These are phyloP conservation scores for Pseudogymnoascus sp. DNA, from an alignment of 2,329 filamentous ascomycete genomes.

Conservation along the genomic window DNA sequence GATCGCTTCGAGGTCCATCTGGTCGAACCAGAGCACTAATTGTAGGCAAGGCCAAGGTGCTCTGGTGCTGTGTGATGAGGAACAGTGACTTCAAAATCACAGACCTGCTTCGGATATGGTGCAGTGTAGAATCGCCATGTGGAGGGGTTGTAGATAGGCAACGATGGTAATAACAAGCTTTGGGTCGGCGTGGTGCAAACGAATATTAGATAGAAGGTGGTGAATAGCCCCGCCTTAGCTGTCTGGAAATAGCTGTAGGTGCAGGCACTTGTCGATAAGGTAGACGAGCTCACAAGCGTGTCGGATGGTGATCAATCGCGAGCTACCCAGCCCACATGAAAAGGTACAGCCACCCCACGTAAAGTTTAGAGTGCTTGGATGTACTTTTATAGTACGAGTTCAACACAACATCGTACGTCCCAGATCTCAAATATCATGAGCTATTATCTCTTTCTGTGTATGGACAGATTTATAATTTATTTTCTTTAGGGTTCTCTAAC, in stretches of 20 bases:
- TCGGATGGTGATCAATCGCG: conserved; percentile 5
- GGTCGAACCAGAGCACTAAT: conserved; percentile 41
- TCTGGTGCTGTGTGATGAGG: not conserved
- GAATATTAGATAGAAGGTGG: conserved; percentile 7
- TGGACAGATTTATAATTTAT: not conserved
- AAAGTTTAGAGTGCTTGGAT: not conserved
- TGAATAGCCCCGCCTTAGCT: conserved; percentile 4
- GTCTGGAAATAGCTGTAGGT: conserved; percentile 6
- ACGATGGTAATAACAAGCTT: conserved; percentile 5
- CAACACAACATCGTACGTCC: not conserved
- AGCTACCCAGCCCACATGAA: not conserved
- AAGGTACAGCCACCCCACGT: conserved; percentile 3
- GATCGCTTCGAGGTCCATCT: conserved; percentile 32
- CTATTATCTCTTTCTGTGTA: not conserved
- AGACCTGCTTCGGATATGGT: not conserved
- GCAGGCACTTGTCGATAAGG: conserved; percentile 8
- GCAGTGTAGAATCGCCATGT: not conserved
- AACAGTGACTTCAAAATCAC: conserved; percentile 4
- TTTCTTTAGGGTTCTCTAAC: not conserved
- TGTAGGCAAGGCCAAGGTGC: conserved; percentile 36
- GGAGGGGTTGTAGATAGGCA: conserved; percentile 1
- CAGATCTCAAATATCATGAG: not conserved
- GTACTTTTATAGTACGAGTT: not conserved
- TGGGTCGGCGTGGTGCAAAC: not conserved
- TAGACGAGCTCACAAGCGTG: conserved; percentile 8